Evolutionary conservation across 352 stramenopile genomes (phyloP).

Genomic region (Peronospora farinosa): DNA sequence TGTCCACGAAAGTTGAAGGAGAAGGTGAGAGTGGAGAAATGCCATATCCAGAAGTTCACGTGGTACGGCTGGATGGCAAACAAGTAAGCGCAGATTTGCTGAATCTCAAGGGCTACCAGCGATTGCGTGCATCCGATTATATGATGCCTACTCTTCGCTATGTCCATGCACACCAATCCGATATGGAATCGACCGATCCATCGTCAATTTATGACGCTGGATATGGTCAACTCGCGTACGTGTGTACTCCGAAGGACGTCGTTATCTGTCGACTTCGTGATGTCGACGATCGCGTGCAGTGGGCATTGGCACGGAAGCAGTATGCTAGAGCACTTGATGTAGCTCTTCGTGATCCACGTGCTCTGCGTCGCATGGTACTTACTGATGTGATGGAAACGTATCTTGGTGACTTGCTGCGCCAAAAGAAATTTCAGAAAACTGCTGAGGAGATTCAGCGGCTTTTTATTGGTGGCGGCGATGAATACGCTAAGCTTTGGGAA

Average conservation of each 20-base stretch:
- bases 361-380: constrained; percentile 47
- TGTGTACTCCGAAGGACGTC: constrained; percentile 81
- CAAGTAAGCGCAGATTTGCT: constrained; percentile 80
- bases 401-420: constrained; percentile 60
- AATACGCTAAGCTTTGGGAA: constrained; percentile 67
- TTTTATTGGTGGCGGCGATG: constrained; percentile 48
- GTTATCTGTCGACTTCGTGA: constrained; percentile 78
- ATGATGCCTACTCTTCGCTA: constrained; percentile 73
- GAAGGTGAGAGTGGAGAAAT: constrained; percentile 68
- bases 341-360: constrained; percentile 49
- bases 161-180: constrained; percentile 20
- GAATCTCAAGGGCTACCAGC: constrained; percentile 67
- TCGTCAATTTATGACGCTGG: constrained; percentile 66
- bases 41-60: constrained; percentile 76
- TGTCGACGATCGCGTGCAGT: constrained; percentile 71
- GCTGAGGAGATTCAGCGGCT: constrained; percentile 70
- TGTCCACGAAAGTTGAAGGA: constrained; percentile 48
- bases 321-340: constrained; percentile 57
- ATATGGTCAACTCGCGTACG: constrained; percentile 58
- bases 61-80: constrained; percentile 85
- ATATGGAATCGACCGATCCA: constrained; percentile 19
- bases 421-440: constrained; percentile 64
- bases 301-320: constrained; percentile 54
- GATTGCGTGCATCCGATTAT: constrained; percentile 70
- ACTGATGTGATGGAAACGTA: constrained; percentile 72